These are phyloP conservation scores for Lunasporangiospora selenospora DNA, from an alignment of 192 early-diverging fungal species.

Conservation along the genomic window DNA sequence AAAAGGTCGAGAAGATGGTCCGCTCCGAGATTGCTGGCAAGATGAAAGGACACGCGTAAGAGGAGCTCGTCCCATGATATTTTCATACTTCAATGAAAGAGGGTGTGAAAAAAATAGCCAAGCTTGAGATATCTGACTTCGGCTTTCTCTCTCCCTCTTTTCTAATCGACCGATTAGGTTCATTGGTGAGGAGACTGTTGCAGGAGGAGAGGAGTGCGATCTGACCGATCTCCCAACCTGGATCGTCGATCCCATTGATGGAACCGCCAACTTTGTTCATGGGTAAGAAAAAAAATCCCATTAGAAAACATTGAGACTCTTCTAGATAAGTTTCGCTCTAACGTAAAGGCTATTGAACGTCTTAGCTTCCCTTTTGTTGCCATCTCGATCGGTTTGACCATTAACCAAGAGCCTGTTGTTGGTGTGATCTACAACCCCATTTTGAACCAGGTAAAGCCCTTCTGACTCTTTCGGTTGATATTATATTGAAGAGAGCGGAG, in stretches of 20 bases:
- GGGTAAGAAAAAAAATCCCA: slow-evolving; percentile 33
- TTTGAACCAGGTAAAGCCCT: slow-evolving; percentile 77
- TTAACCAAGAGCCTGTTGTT: slow-evolving; percentile 76
- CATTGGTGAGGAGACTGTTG: slow-evolving; percentile 88
- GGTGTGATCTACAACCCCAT: slow-evolving; percentile 95
- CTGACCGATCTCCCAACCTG: slow-evolving; percentile 82
- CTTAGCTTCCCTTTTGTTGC: slow-evolving; percentile 81
- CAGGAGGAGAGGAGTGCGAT: slow-evolving; percentile 57
- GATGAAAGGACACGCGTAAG: slow-evolving; percentile 53
- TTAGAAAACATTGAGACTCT: slow-evolving; percentile 10
- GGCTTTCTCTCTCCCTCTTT: not conserved
- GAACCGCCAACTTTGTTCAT: slow-evolving; percentile 81
- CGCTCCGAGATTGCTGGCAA: slow-evolving; percentile 59
- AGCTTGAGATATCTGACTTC: not conserved
- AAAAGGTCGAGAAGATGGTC: slow-evolving; percentile 74
- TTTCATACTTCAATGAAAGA: not conserved
- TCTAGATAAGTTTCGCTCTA: slow-evolving; percentile 19
- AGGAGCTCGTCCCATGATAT: not conserved
- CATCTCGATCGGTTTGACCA: slow-evolving; percentile 85
- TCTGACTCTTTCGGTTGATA: not conserved
- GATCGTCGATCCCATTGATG: slow-evolving; percentile 91
- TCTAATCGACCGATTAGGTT: too few relatives aligned
- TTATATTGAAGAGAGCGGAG: not conserved
- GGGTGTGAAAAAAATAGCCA: not conserved
- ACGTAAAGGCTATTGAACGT: too few relatives aligned